A percentile compares a stretch with the other conserved stretches of the same genome.
These are phyloP conservation scores for Russula ochroleuca DNA, from an alignment of 768 basidiomycete species.

Conservation along the genomic window DNA sequence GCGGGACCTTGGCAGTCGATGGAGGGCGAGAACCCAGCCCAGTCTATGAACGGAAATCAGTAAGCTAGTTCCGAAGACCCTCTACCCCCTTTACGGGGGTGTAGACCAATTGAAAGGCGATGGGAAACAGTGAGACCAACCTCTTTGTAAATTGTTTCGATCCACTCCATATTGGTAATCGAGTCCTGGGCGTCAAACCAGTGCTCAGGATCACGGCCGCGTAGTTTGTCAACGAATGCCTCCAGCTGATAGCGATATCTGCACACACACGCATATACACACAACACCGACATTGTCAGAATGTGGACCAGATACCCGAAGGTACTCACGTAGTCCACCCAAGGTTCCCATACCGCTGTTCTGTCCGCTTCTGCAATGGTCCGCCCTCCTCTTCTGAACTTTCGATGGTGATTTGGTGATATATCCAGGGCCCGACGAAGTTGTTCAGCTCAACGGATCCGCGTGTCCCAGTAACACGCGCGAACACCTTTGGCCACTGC, in stretches of 20 bases:
- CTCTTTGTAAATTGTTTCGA: conserved; percentile 24
- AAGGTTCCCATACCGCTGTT: conserved; percentile 47
- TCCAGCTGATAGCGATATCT: conserved; percentile 54
- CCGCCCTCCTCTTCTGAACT: conserved; percentile 26
- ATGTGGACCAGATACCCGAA: neutral
- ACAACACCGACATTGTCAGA: neutral
- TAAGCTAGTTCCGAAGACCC: neutral
- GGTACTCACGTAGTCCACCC: conserved; percentile 44
- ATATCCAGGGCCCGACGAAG: conserved; percentile 41
- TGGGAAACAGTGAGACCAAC: neutral
- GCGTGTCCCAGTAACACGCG: conserved; percentile 34
- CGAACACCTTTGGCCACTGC: conserved; percentile 29
- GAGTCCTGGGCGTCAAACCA: conserved; percentile 37
- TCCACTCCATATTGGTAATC: conserved; percentile 22
- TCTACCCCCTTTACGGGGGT: no score
- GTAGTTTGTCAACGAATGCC: conserved; percentile 50
- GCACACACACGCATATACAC: neutral
- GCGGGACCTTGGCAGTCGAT: conserved; percentile 19
- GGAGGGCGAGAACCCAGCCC: conserved; percentile 19
- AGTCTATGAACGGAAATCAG: conserved; percentile 1
- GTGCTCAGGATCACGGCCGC: conserved; percentile 38
- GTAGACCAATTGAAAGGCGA: neutral
- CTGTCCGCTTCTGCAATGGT: conserved; percentile 34
- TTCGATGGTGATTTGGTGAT: conserved; percentile 46
- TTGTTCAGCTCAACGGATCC: conserved; percentile 39